Conservation (phyloP, 2,329 filamentous ascomycete species). For the Botryotinia narcissicola region DNA sequence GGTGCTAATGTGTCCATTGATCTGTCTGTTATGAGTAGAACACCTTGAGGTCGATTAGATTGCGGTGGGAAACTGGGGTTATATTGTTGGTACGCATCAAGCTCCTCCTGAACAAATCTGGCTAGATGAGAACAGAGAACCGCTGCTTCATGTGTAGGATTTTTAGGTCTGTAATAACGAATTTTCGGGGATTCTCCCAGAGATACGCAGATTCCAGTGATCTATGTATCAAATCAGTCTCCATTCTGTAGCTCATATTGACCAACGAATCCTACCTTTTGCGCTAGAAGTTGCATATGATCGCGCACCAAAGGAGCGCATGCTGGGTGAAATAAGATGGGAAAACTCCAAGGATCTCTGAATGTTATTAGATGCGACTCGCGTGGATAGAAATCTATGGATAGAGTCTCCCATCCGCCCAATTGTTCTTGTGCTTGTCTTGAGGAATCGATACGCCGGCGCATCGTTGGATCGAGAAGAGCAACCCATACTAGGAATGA, state of each 20-base stretch:
- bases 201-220: constrained; percentile 82
- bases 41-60: constrained; percentile 73
- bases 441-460: constrained; percentile 72
- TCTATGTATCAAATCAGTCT: constrained; percentile 48
- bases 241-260: neutral
- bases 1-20: constrained; percentile 91
- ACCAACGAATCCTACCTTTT: constrained; percentile 63
- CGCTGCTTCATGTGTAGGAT: constrained; percentile 77
- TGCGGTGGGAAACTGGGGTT: constrained; percentile 81
- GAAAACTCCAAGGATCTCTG: constrained; percentile 93
- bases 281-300: constrained; percentile 81
- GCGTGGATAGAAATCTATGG: constrained; percentile 84
- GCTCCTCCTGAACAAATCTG: constrained; percentile 84
- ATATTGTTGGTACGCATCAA: constrained; percentile 84
- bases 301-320: constrained; percentile 80
- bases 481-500: constrained; percentile 82
- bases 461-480: constrained; percentile 67
- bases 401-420: constrained; percentile 75
- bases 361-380: constrained; percentile 93
- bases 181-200: constrained; percentile 94
- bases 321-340: constrained; percentile 82
- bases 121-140: constrained; percentile 87
- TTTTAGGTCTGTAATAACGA: constrained; percentile 78
- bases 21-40: constrained; percentile 83
- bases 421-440: constrained; percentile 69